Percentiles rank a stretch among this genome's conserved stretches.
Evolutionary conservation across 169 alveolate species (phyloP).

Genomic region (Nephromyces sp.): DNA sequence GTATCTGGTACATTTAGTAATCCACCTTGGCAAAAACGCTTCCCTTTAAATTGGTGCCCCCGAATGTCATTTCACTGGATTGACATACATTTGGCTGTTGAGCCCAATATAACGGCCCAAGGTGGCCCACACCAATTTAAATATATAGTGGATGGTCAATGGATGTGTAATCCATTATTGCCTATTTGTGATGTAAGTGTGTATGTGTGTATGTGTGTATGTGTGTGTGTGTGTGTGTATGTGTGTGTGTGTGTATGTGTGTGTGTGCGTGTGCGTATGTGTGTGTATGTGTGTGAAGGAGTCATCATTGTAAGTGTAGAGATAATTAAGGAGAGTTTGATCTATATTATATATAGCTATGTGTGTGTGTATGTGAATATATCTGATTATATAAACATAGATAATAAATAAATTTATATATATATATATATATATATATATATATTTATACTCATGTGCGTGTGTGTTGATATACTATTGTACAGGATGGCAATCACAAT

Average conservation of each 20-base stretch:
- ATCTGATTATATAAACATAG: too few relatives aligned
- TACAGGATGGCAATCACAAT: not conserved
- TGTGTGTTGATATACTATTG: not conserved
- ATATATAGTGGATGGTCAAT: constrained; percentile 11
- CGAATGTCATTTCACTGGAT: not conserved
- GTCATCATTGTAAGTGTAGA: too few relatives aligned
- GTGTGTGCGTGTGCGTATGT: not conserved
- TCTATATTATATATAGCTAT: too few relatives aligned
- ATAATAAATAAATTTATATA: too few relatives aligned
- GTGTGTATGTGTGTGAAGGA: too few relatives aligned
- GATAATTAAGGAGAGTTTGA: too few relatives aligned
- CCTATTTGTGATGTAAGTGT: not conserved
- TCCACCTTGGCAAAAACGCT: constrained; percentile 1
- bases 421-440: not conserved
- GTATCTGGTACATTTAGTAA: not conserved
- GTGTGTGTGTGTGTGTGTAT: not conserved
- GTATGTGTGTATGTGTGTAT: not conserved
- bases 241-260: not conserved
- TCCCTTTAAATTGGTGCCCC: not conserved
- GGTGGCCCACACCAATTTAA: constrained; percentile 4
- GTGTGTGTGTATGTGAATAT: not conserved
- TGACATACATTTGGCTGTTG: not conserved
- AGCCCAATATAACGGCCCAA: not conserved
- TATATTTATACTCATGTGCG: not conserved
- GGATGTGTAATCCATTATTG: constrained; percentile 5